Evolutionary conservation across 306 rosid genomes (phyloP), one percentile per base, ranked within the genome.

Genomic region (Glycine latifolia): DNA sequence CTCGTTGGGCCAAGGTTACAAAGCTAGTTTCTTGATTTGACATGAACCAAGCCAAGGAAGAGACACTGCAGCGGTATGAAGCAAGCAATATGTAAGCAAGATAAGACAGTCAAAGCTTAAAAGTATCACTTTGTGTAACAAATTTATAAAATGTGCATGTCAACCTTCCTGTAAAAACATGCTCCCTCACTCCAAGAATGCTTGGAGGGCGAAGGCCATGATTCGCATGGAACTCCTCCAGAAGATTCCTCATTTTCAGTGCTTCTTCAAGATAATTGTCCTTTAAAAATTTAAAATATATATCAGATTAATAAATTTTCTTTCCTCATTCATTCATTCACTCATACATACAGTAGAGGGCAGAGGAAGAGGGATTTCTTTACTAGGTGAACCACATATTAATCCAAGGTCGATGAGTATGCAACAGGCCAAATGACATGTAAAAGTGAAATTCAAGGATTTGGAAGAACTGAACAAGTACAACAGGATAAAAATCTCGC

Each of bases 11-110:
- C 87, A 95, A 88, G 79, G 99, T 95, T 75, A 95, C 99, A 81
- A 95, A 95, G 92, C 99, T 93, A 59, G 99, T 95, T 88, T 95
- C 99, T 90, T 95, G 99, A 87, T 95, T 95, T 73, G 99, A 95
- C 99, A 95, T 95, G 91, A 95, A 95, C 97, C 88, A 88, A 58
- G 99, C 99, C 92, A 95, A 89, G 47, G 99, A 95, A 60, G 99
- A 95, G 74, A 95, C 99, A 95, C 99, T 95, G 97, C 86, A 91
- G 43, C 33, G 31, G 81, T 46, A 76, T 76, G 50, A 55, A 75
- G 70, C 79, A 83, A 15, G 76, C 49, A 73, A 17, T 46, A 9
- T 68, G 75, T 87, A 76, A 83, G 85, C 49, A 71, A 68, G 71
- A 46, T 37, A 39, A 67, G n/a, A 77, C 61, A 82, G 67, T 70